Evolutionary conservation across 1,284 basidiomycete species (phyloP).

Genomic region (Schizophyllum amplum): DNA sequence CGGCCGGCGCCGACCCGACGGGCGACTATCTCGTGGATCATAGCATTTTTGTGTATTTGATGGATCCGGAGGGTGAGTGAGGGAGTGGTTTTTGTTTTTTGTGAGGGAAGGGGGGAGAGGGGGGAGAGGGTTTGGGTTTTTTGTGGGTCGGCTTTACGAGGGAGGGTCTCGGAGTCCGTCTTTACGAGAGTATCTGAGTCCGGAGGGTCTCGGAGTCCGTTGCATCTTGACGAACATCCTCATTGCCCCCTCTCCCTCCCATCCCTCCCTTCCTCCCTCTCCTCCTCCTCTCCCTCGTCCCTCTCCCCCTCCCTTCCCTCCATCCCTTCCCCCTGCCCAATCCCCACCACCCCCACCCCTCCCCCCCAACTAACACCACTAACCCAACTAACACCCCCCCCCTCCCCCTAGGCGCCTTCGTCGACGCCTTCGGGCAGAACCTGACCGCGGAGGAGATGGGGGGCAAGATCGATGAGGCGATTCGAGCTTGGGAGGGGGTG

Average conservation of each 20-base stretch:
- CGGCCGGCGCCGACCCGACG: slow-evolving; percentile 78
- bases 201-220: too few relatives aligned
- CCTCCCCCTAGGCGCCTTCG: slow-evolving; percentile 39
- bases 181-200: too few relatives aligned
- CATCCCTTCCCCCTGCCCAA: too few relatives aligned
- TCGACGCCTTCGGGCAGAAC: slow-evolving; percentile 93
- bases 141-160: too few relatives aligned
- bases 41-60: slow-evolving; percentile 96
- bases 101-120: too few relatives aligned
- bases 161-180: too few relatives aligned
- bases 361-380: not conserved
- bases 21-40: slow-evolving; percentile 97
- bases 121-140: too few relatives aligned
- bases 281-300: too few relatives aligned
- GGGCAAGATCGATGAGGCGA: slow-evolving; percentile 47
- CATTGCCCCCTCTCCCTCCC: too few relatives aligned
- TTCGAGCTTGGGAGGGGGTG: slow-evolving; percentile 16
- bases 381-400: not conserved
- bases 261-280: too few relatives aligned
- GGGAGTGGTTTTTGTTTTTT: too few relatives aligned
- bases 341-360: not conserved
- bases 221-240: too few relatives aligned
- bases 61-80: slow-evolving; percentile 84
- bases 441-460: slow-evolving; percentile 67
- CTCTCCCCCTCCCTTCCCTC: not conserved